Percentiles rank a stretch among this genome's conserved stretches.
Conservation (phyloP, 2,329 filamentous ascomycete species). For the Lachnellula suecica region DNA sequence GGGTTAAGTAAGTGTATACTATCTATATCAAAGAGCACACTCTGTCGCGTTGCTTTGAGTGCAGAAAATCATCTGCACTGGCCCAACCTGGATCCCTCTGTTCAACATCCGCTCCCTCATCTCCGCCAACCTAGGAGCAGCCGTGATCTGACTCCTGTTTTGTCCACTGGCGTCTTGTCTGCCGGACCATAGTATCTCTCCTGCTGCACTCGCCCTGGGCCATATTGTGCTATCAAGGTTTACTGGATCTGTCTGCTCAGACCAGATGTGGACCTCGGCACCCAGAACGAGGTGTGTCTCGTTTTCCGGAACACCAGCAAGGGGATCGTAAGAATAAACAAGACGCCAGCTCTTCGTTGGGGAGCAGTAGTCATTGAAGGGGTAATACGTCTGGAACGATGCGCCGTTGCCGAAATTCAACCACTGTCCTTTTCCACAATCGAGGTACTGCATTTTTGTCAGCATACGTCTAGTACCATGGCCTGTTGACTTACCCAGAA, state of each 20-base stretch:
- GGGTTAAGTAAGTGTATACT: no score
- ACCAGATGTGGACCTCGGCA: conserved; percentile 81
- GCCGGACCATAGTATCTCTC: conserved; percentile 80
- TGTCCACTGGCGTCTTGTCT: conserved; percentile 61
- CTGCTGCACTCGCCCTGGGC: conserved; percentile 73
- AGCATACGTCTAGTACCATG: conserved; percentile 12
- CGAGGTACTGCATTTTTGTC: conserved; percentile 61
- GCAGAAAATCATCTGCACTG: conserved; percentile 73
- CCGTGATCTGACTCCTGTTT: conserved; percentile 71
- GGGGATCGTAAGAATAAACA: conserved; percentile 78
- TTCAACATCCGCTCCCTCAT: conserved; percentile 74
- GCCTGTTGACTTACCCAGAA: conserved; percentile 60
- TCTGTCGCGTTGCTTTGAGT: conserved; percentile 58
- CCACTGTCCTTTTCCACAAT: conserved; percentile 81
- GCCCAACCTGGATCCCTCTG: conserved; percentile 62
- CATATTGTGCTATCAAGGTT: conserved; percentile 76
- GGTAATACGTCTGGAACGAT: conserved; percentile 54
- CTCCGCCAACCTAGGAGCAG: conserved; percentile 68
- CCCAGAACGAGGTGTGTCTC: conserved; percentile 70
- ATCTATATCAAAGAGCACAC: conserved; percentile 33
- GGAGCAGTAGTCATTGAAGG: conserved; percentile 78
- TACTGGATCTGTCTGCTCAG: conserved; percentile 74
- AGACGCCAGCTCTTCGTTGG: conserved; percentile 81
- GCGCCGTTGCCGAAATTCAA: conserved; percentile 65
- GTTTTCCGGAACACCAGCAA: conserved; percentile 58